phyloP scores from a whole-genome alignment of 495 filamentous ascomycete species.

The Penicillium manginii region DNA sequence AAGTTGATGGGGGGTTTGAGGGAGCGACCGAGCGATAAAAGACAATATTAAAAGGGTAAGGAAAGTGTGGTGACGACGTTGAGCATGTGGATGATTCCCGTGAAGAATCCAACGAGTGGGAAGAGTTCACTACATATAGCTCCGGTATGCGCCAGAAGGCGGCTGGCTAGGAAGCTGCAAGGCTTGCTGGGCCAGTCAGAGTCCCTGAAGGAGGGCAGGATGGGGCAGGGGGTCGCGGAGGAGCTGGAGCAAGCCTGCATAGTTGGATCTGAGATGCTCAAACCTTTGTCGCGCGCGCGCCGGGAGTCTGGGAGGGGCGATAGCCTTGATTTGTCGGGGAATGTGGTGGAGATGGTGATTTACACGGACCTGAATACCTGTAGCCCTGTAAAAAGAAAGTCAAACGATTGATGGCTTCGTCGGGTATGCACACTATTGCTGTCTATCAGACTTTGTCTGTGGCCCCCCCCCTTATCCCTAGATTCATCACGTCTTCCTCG shows the following conservation, averaged over 20 bases:
- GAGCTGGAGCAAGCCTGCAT: constrained; percentile 27
- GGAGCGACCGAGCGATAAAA: constrained; percentile 6
- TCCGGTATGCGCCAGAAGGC: constrained; percentile 34
- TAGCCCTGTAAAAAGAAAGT: constrained; percentile 2
- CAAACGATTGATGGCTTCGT: constrained; percentile 2
- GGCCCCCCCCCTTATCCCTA: constrained; percentile 22
- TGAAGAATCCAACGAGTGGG: constrained; percentile 38
- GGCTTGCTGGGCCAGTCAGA: constrained; percentile 26
- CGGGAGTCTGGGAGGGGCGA: constrained; percentile 19
- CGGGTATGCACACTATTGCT: constrained; percentile 3
- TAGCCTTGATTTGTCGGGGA: constrained; percentile 11
- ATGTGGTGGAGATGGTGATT: constrained; percentile 14
- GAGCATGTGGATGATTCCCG: constrained; percentile 44
- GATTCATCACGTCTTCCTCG: constrained; percentile 15
- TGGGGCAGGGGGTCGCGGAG: constrained; percentile 20
- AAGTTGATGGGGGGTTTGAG: not conserved
- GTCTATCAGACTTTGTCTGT: constrained; percentile 7
- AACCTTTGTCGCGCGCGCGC: constrained; percentile 29
- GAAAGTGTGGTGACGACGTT: constrained; percentile 31
- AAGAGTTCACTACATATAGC: constrained; percentile 38
- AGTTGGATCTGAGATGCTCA: constrained; percentile 37
- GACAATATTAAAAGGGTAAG: constrained; percentile 22
- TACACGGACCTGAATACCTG: constrained; percentile 4
- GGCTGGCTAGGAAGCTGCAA: constrained; percentile 26
- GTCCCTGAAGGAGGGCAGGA: constrained; percentile 1